Conservation (phyloP, 768 basidiomycete species). For the Galerina sulciceps region DNA sequence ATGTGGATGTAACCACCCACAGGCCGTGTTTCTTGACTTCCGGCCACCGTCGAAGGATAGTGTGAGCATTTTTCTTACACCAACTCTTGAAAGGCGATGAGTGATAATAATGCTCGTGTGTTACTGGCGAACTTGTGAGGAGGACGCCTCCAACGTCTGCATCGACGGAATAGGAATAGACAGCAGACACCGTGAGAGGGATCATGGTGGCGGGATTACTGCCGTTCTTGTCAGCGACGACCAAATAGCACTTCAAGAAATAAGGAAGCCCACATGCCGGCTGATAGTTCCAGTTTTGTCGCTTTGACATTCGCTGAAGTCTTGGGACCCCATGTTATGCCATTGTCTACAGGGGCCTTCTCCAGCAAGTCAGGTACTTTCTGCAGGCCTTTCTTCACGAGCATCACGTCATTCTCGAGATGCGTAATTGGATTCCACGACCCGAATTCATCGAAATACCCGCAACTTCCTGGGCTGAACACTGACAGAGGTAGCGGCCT, state of each 20-base stretch:
- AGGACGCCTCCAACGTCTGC: slow-evolving; percentile 22
- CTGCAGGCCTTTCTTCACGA: slow-evolving; percentile 16
- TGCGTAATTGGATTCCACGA: slow-evolving; percentile 25
- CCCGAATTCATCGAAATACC: slow-evolving; percentile 25
- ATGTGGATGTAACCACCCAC: slow-evolving; percentile 27
- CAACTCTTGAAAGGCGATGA: slow-evolving; percentile 24
- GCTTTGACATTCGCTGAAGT: slow-evolving; percentile 18
- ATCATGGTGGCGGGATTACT: slow-evolving; percentile 13
- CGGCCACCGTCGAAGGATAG: slow-evolving; percentile 15
- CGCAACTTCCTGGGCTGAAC: slow-evolving; percentile 19
- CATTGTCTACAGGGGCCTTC: slow-evolving; percentile 21
- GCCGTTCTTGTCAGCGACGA: background rate
- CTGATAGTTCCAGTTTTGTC: slow-evolving; percentile 14
- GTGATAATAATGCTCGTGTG: slow-evolving; percentile 24
- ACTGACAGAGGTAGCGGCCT: slow-evolving; percentile 12
- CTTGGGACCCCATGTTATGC: slow-evolving; percentile 26
- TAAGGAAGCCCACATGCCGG: slow-evolving; percentile 18
- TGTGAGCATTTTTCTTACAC: slow-evolving; percentile 20
- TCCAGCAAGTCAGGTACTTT: slow-evolving; percentile 7
- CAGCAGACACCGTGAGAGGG: slow-evolving; percentile 18
- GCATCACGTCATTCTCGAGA: slow-evolving; percentile 10
- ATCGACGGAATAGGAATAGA: slow-evolving; percentile 21
- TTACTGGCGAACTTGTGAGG: slow-evolving; percentile 23
- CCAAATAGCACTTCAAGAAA: background rate
- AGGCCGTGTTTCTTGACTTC: slow-evolving; percentile 22